Evolutionary conservation across 78 protist species (phyloP).

Genomic region (Dictyostelium intermedium): DNA sequence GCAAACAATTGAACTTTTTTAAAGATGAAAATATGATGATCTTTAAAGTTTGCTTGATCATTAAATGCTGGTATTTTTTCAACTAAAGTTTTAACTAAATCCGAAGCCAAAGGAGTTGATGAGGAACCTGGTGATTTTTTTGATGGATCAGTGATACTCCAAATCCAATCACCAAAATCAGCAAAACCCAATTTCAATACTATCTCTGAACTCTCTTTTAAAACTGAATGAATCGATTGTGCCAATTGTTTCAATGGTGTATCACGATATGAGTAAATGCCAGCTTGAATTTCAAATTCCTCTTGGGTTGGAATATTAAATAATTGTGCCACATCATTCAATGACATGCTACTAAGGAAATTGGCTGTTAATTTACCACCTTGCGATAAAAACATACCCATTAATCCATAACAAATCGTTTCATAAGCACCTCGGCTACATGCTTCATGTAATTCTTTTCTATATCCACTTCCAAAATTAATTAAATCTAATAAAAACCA

Average conservation of each 20-base stretch:
- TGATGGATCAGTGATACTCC: background rate
- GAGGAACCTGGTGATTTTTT: background rate
- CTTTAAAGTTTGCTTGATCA: background rate
- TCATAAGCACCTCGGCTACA: constrained; percentile 54
- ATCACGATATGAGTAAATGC: constrained; percentile 39
- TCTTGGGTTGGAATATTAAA: constrained; percentile 29
- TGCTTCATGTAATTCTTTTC: constrained; percentile 52
- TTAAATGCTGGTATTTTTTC: constrained; percentile 42
- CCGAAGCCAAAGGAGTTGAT: background rate
- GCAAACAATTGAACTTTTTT: constrained; percentile 54
- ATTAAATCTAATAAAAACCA: constrained; percentile 66
- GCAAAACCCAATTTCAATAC: constrained; percentile 4
- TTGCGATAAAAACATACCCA: constrained; percentile 72
- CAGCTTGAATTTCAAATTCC: constrained; percentile 34
- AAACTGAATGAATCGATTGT: background rate
- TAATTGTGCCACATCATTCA: constrained; percentile 23
- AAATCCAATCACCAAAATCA: constrained; percentile 39
- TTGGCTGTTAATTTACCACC: constrained; percentile 32
- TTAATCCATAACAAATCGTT: constrained; percentile 55
- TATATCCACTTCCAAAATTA: constrained; percentile 66
- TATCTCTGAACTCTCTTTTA: constrained; percentile 16
- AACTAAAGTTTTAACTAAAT: background rate
- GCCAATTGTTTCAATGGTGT: constrained; percentile 33
- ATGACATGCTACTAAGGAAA: constrained; percentile 19
- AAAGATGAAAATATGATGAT: background rate